Evolutionary conservation across 768 basidiomycete species (phyloP), one percentile per base, ranked within the genome.

Genomic region (Termitomyces heimii): DNA sequence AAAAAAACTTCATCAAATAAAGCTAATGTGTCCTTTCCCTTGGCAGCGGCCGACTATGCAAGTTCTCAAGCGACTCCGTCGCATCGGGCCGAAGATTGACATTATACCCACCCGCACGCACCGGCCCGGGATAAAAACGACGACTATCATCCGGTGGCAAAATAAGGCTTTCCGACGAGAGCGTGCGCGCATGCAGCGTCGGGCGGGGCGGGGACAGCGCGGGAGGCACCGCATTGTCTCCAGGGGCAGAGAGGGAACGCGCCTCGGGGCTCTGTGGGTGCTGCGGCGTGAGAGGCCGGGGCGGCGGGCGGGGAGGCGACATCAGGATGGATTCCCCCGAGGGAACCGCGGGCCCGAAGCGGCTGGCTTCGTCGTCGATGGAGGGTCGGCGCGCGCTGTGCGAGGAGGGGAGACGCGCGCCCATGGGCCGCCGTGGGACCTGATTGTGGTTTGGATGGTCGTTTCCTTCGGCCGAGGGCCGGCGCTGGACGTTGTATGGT

Each of bases 51-150:
- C 45, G 32, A 47, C 24, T 14, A 52, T 28, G 51, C 18, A n/a
- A 28, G 29, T 13, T 28, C 35, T 40, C 51, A 40, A n/a, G 24
- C 10, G 57, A 55, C 13, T 53, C 54, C 4, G 16, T 59, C 28
- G 24, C 54, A 22, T 47, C 50, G n/a, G 20, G 31, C 8, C 45
- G 34, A 14, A 49, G 37, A 13, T 52, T 28, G 9, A 60, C 39
- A 34, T 29, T 56, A 29, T 73, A 71, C 10, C 72, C 74, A 5
- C 71, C 73, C 3, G 68, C 69, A 29, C 74, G 70, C 28, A 73
- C 73, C 13, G 74, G 61, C 2, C 67, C 66, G 4, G 76, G 77
- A 60, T 75, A 72, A 32, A 72, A 54, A 67, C 69, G 66, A 16
- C 68, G 60, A 28, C 68, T 66, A 52, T 71, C 70, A 7, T 65